Conservation (phyloP, 257 asterid species). For the Gardenia jasminoides region DNA sequence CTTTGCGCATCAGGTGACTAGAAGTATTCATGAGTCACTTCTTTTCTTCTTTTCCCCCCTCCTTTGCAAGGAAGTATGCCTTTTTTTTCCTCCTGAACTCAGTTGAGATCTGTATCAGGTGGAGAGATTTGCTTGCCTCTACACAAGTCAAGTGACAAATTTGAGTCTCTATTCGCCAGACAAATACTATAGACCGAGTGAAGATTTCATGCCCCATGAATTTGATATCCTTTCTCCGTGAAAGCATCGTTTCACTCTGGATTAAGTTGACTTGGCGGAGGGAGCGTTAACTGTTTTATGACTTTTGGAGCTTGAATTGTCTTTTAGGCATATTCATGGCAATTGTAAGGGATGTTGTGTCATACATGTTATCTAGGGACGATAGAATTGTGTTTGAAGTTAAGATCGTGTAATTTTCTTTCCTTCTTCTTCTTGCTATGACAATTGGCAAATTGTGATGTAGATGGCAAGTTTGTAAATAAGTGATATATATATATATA, state of each 20-base stretch:
- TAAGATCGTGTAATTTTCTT: background rate
- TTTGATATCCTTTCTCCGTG: conserved; percentile 54
- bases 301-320: background rate
- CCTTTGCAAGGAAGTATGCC: background rate
- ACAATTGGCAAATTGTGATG: background rate
- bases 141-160: conserved; percentile 82
- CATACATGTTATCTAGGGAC: background rate
- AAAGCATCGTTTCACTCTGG: conserved; percentile 4
- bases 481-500: too few relatives aligned
- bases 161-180: conserved; percentile 84
- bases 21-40: background rate
- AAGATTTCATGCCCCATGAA: conserved; percentile 98
- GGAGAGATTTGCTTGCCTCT: conserved; percentile 97
- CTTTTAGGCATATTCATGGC: background rate
- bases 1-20: conserved; percentile 89
- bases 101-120: conserved; percentile 42
- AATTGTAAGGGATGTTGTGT: background rate
- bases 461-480: background rate
- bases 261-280: conserved; percentile 7
- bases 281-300: background rate
- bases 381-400: background rate
- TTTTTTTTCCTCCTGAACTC: background rate
- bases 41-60: background rate
- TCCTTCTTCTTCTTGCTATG: background rate
- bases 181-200: conserved; percentile 90